Conservation (phyloP, 2,329 filamentous ascomycete species). For the Trichoderma lentiforme region DNA sequence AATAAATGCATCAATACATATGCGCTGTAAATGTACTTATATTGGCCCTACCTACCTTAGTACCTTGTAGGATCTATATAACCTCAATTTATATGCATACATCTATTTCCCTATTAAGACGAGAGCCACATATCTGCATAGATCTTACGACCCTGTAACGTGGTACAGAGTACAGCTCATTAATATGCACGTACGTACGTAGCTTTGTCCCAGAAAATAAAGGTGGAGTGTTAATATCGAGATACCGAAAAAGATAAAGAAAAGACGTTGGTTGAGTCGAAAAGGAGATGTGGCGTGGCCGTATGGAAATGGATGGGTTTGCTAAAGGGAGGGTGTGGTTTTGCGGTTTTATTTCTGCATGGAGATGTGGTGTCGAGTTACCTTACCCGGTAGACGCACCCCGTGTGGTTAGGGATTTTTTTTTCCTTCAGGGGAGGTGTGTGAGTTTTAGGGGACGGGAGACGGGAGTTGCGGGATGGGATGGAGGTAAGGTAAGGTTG, state of each 20-base stretch:
- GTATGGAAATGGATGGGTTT: not conserved
- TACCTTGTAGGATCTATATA: not conserved
- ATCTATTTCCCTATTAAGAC: not conserved
- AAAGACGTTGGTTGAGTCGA: not conserved
- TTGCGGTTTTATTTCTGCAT: not conserved
- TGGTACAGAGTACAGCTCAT: not conserved
- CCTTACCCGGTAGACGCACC: not conserved
- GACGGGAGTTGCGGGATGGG: not conserved
- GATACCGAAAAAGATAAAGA: not conserved
- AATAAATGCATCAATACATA: not conserved
- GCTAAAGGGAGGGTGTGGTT: not conserved
- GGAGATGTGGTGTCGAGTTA: not conserved
- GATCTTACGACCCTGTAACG: not conserved
- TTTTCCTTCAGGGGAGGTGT: not conserved
- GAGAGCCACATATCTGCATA: too few relatives aligned
- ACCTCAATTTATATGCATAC: not conserved
- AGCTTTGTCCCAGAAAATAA: not conserved
- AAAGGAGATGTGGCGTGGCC: slow-evolving; percentile 3
- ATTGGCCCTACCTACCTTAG: too few relatives aligned
- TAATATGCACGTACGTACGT: not conserved
- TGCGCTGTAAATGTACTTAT: not conserved
- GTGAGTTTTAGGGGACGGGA: not conserved
- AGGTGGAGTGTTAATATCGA: slow-evolving; percentile 14
- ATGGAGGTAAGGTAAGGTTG: not conserved
- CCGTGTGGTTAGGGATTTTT: not conserved